Percentiles rank a stretch among this genome's conserved stretches.
Evolutionary conservation across 2,329 filamentous ascomycete species (phyloP).

Genomic region (Aspergillus neoniger): DNA sequence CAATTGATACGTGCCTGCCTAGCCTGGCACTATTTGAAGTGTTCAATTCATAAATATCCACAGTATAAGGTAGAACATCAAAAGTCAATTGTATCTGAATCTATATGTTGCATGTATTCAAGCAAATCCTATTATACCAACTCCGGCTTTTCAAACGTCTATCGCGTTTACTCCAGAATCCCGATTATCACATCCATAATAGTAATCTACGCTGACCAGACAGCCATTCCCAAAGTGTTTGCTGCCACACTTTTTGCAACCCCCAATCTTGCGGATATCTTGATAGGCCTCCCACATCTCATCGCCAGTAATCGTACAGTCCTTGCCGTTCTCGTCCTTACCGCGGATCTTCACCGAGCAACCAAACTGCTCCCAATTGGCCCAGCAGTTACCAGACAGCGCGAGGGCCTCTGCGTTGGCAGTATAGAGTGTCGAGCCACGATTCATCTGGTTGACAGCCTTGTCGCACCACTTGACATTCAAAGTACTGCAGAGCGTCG

Average conservation of each 20-base stretch:
- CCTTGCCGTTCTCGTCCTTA: not conserved
- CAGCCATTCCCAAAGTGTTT: constrained; percentile 16
- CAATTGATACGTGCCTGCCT: no score
- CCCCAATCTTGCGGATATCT: constrained; percentile 17
- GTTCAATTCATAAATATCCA: no score
- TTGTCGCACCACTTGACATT: constrained; percentile 19
- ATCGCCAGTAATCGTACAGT: not conserved
- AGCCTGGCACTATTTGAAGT: no score
- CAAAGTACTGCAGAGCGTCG: constrained; percentile 13
- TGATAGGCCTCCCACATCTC: constrained; percentile 21
- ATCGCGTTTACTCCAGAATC: not conserved
- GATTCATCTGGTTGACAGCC: constrained; percentile 12
- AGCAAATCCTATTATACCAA: no score
- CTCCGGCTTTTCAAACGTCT: no score
- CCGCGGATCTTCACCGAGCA: constrained; percentile 3
- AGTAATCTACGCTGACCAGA: constrained; percentile 21
- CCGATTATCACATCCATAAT: constrained; percentile 18
- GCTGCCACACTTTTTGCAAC: constrained; percentile 20
- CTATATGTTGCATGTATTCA: no score
- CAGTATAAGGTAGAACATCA: no score
- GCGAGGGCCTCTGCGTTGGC: not conserved
- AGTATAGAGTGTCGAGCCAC: not conserved
- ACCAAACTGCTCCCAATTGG: not conserved
- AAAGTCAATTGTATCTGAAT: no score
- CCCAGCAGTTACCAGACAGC: constrained; percentile 1